Evolutionary conservation across 2,329 filamentous ascomycete genomes (phyloP).

Genomic region (Cladophialophora bantiana): DNA sequence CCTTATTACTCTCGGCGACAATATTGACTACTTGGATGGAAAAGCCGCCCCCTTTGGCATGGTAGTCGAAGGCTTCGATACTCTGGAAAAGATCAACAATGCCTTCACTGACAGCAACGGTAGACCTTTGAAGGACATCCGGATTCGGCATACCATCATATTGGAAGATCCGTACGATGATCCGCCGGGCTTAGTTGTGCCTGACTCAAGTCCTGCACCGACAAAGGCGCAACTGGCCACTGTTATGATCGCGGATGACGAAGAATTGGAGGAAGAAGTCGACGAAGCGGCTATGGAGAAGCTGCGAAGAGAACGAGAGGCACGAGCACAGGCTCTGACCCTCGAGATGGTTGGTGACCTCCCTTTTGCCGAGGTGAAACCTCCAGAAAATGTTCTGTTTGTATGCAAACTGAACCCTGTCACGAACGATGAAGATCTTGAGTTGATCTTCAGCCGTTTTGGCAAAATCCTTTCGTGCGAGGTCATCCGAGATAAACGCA

Average conservation of each 20-base stretch:
- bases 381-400: conserved; percentile 95
- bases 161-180: conserved; percentile 93
- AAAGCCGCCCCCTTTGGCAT: conserved; percentile 95
- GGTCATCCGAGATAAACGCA: conserved; percentile 91
- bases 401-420: conserved; percentile 99
- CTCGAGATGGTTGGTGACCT: conserved; percentile 98
- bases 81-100: conserved; percentile 88
- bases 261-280: conserved; percentile 76
- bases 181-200: conserved; percentile 76
- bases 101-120: conserved; percentile 87
- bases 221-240: conserved; percentile 87
- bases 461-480: conserved; percentile 95
- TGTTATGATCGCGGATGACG: conserved; percentile 89
- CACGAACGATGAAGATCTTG: conserved; percentile 90
- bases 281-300: conserved; percentile 83
- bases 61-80: conserved; percentile 94
- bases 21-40: conserved; percentile 88
- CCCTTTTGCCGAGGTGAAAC: conserved; percentile 95
- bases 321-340: conserved; percentile 89
- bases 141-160: conserved; percentile 89
- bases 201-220: conserved; percentile 79
- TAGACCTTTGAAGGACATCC: conserved; percentile 89
- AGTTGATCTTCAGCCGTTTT: conserved; percentile 96
- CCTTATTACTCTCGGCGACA: conserved; percentile 86
- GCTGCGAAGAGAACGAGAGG: conserved; percentile 83